Percentiles rank a stretch among this genome's conserved stretches.
Conservation (phyloP, 345 rosid species). For the Ceriops zippeliana region DNA sequence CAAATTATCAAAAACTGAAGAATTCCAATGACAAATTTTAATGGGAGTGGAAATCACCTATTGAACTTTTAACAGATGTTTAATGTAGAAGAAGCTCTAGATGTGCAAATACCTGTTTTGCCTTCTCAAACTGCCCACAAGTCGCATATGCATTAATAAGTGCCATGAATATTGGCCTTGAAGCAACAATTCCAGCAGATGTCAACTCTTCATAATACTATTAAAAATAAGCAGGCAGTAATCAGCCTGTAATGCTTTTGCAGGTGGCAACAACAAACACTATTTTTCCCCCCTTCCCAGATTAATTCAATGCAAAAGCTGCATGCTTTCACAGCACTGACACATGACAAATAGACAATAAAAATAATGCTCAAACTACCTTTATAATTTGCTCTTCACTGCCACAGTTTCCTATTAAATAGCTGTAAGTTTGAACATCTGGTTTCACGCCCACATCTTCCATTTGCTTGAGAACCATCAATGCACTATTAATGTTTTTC, state of each 20-base stretch:
- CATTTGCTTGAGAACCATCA: conserved; percentile 65
- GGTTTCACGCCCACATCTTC: conserved; percentile 61
- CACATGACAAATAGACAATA: conserved; percentile 2
- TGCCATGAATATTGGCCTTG: conserved; percentile 64
- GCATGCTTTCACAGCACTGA: neutral
- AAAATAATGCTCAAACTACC: conserved; percentile 39
- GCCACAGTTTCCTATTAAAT: conserved; percentile 54
- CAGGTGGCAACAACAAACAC: neutral
- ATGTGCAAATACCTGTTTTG: conserved; percentile 60
- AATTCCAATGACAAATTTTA: no score
- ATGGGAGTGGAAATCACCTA: no score
- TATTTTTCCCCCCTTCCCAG: neutral
- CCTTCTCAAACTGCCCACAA: conserved; percentile 71
- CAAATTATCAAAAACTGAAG: no score
- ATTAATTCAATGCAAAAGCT: neutral
- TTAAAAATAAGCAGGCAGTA: conserved; percentile 8
- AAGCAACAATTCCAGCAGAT: conserved; percentile 34
- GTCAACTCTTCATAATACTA: conserved; percentile 58
- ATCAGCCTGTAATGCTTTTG: conserved; percentile 1
- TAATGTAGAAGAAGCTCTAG: neutral
- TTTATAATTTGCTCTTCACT: conserved; percentile 51
- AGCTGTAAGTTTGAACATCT: conserved; percentile 66
- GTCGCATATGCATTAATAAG: conserved; percentile 70
- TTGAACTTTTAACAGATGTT: neutral
- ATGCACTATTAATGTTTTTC: conserved; percentile 54